Evolutionary conservation across 2,329 filamentous ascomycete genomes (phyloP).

Genomic region (Exophiala alcalophila): DNA sequence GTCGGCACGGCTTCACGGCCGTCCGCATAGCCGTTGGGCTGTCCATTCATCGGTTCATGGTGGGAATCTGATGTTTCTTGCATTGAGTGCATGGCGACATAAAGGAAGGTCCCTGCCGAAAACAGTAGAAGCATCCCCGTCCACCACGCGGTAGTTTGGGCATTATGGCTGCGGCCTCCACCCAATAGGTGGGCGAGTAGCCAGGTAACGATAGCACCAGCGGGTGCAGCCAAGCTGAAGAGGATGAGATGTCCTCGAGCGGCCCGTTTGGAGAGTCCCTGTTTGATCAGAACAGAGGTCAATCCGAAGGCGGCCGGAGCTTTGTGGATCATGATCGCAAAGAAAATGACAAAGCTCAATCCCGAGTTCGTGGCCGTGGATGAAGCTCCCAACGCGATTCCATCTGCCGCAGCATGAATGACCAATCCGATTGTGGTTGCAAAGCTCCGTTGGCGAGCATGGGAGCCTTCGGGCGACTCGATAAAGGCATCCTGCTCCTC

Average conservation of each 20-base stretch:
- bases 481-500: conserved; percentile 45
- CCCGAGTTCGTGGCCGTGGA: conserved; percentile 70
- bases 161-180: conserved; percentile 50
- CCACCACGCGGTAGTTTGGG: conserved; percentile 72
- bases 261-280: conserved; percentile 82
- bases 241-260: conserved; percentile 81
- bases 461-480: conserved; percentile 56
- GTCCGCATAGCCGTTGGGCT: conserved; percentile 44
- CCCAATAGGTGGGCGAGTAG: conserved; percentile 69
- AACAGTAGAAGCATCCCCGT: conserved; percentile 94
- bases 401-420: conserved; percentile 91
- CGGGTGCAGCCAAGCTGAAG: conserved; percentile 86
- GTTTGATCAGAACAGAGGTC: conserved; percentile 83
- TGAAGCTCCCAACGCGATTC: conserved; percentile 91
- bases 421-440: conserved; percentile 93
- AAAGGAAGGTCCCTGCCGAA: conserved; percentile 93
- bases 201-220: conserved; percentile 82
- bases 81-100: conserved; percentile 99
- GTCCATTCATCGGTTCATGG: conserved; percentile 43
- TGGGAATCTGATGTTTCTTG: conserved; percentile 57
- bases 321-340: conserved; percentile 97
- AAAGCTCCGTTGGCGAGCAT: conserved; percentile 54
- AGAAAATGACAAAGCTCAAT: conserved; percentile 85
- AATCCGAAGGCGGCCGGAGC: conserved; percentile 92
- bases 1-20: conserved; percentile 34